phyloP scores from a whole-genome alignment of 2,329 filamentous ascomycete species.

The Fusarium armeniacum region DNA sequence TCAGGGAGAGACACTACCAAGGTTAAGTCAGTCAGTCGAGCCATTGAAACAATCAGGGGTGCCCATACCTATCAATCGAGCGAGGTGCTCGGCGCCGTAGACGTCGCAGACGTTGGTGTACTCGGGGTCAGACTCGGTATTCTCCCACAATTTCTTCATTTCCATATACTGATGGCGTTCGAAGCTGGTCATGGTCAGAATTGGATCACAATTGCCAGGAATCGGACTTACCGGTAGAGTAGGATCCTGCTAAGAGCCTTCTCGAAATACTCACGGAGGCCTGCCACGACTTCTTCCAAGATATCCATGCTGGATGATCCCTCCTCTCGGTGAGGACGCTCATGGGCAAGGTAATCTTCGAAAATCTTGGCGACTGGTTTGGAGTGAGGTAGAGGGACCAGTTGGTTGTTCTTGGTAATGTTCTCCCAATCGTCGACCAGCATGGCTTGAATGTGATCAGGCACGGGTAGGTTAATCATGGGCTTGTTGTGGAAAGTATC shows the following conservation, averaged over 20 bases:
- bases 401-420: constrained; percentile 92
- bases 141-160: constrained; percentile 78
- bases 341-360: constrained; percentile 81
- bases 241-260: constrained; percentile 88
- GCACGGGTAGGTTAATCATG: constrained; percentile 86
- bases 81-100: constrained; percentile 93
- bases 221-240: constrained; percentile 75
- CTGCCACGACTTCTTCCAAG: constrained; percentile 88
- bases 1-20: constrained; percentile 86
- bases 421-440: constrained; percentile 99
- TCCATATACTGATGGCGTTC: constrained; percentile 91
- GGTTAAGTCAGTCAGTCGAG: constrained; percentile 21
- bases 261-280: constrained; percentile 94
- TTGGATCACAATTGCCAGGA: not conserved
- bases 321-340: constrained; percentile 73
- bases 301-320: constrained; percentile 84
- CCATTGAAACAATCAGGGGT: not conserved
- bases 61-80: constrained; percentile 84
- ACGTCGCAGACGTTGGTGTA: constrained; percentile 82
- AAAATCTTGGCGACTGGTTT: constrained; percentile 83
- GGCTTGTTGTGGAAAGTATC: constrained; percentile 87
- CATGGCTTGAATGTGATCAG: constrained; percentile 90
- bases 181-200: constrained; percentile 70
- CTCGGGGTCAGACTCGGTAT: constrained; percentile 71
- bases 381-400: constrained; percentile 85